These are phyloP conservation scores for Aspergillus neotritici DNA, from an alignment of 2,329 filamentous ascomycete species.

Conservation along the genomic window DNA sequence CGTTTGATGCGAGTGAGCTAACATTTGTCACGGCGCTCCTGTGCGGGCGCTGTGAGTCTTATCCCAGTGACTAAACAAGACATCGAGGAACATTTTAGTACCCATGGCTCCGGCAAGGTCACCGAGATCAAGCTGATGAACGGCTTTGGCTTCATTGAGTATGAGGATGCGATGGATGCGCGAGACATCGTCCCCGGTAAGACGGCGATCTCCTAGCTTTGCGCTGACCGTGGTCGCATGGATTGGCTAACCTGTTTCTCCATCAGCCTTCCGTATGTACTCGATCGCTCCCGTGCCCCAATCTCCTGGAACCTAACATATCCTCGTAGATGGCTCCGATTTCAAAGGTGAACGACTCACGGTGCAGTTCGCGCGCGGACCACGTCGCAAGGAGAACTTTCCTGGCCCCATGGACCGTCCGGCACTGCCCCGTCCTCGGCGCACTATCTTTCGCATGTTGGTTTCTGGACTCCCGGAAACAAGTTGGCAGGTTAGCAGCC, in stretches of 20 bases:
- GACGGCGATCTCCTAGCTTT: slow-evolving; percentile 27
- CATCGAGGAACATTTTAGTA: slow-evolving; percentile 90
- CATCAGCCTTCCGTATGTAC: slow-evolving; percentile 52
- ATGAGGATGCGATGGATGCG: slow-evolving; percentile 96
- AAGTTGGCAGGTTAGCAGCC: slow-evolving; percentile 97
- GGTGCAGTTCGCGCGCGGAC: slow-evolving; percentile 94
- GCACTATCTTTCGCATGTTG: slow-evolving; percentile 94
- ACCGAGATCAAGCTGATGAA: slow-evolving; percentile 99
- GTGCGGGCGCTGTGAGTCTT: slow-evolving; percentile 28
- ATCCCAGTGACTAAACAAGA: slow-evolving; percentile 87
- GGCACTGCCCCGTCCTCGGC: slow-evolving; percentile 70
- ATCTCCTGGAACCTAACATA: slow-evolving; percentile 27
- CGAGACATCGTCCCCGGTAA: slow-evolving; percentile 96
- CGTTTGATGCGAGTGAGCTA: slow-evolving; percentile 26
- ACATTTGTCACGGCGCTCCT: slow-evolving; percentile 26
- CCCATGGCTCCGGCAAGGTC: slow-evolving; percentile 94
- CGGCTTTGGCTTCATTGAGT: slow-evolving; percentile 99
- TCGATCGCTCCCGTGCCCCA: slow-evolving; percentile 50
- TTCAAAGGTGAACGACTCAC: slow-evolving; percentile 98
- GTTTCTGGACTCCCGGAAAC: slow-evolving; percentile 98
- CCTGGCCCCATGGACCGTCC: slow-evolving; percentile 59
- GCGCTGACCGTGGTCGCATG: slow-evolving; percentile 10
- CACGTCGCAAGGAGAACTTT: slow-evolving; percentile 62
- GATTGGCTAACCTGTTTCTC: slow-evolving; percentile 16
- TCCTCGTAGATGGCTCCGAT: slow-evolving; percentile 74